Evolutionary conservation across 2,329 filamentous ascomycete genomes (phyloP).

Genomic region (Trichoderma endophyticum): DNA sequence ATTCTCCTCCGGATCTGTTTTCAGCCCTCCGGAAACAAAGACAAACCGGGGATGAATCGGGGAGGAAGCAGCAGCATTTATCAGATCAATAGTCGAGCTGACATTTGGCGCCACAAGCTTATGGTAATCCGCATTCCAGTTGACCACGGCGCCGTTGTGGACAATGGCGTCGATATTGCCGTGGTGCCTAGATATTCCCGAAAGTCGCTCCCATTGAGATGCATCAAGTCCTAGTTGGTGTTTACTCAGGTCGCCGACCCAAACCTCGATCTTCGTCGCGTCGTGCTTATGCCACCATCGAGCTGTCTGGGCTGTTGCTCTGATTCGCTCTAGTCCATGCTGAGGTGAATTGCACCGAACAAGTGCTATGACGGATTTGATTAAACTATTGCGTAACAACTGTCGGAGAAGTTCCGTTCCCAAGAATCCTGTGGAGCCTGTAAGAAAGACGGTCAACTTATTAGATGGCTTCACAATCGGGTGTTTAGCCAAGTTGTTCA

Average conservation of each 20-base stretch:
- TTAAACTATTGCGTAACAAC: background rate
- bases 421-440: constrained; percentile 6
- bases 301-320: background rate
- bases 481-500: background rate
- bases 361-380: background rate
- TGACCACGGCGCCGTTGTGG: constrained; percentile 77
- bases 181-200: background rate
- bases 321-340: constrained; percentile 8
- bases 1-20: background rate
- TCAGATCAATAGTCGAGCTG: constrained; percentile 25
- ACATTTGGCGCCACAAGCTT: constrained; percentile 73
- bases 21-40: constrained; percentile 26
- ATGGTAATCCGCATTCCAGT: constrained; percentile 78
- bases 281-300: constrained; percentile 6
- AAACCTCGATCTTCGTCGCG: constrained; percentile 6
- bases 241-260: constrained; percentile 5
- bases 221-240: background rate
- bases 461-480: background rate
- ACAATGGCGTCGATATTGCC: constrained; percentile 58
- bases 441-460: constrained; percentile 6
- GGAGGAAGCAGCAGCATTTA: constrained; percentile 18
- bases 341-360: background rate
- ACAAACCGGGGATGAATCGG: constrained; percentile 22
- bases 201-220: background rate
- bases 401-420: constrained; percentile 16